Percentiles rank a stretch among this genome's conserved stretches.
Evolutionary conservation across 306 rosid genomes (phyloP).

Genomic region (Sicyos edulis): DNA sequence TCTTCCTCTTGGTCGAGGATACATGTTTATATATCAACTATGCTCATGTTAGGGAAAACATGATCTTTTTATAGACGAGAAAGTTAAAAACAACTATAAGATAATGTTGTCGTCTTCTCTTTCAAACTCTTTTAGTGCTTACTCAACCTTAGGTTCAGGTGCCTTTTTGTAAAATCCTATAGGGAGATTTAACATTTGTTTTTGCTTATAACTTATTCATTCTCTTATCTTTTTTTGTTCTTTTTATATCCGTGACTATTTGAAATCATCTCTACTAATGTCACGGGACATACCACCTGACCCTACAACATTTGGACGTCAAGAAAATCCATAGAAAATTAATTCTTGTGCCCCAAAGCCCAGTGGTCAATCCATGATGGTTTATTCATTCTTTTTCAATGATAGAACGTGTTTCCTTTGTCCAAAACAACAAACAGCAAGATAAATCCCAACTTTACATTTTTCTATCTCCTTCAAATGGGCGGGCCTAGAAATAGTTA

Average conservation of each 20-base stretch:
- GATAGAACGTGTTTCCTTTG: not conserved
- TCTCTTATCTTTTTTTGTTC: no score
- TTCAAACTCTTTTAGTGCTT: not conserved
- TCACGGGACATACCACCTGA: no score
- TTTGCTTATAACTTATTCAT: not conserved
- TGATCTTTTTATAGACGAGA: not conserved
- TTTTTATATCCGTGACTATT: no score
- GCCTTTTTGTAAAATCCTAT: not conserved
- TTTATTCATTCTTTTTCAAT: no score
- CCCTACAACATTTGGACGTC: no score
- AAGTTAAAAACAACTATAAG: not conserved
- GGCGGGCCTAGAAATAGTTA: not conserved
- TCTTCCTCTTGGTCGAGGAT: not conserved
- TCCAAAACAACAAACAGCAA: not conserved
- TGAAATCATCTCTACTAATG: no score
- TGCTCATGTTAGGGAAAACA: not conserved
- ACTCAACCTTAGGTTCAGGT: not conserved
- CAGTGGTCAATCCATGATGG: no score
- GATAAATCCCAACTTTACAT: not conserved
- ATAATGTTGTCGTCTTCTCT: not conserved
- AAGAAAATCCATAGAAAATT: no score
- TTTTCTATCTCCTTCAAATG: conserved; percentile 1
- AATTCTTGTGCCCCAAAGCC: no score
- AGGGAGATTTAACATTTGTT: not conserved
- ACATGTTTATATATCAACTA: no score